Percentiles rank a stretch among this genome's conserved stretches.
Evolutionary conservation across 176 grass and related monocot species (phyloP).

Genomic region (Tillandsia fasciculata): DNA sequence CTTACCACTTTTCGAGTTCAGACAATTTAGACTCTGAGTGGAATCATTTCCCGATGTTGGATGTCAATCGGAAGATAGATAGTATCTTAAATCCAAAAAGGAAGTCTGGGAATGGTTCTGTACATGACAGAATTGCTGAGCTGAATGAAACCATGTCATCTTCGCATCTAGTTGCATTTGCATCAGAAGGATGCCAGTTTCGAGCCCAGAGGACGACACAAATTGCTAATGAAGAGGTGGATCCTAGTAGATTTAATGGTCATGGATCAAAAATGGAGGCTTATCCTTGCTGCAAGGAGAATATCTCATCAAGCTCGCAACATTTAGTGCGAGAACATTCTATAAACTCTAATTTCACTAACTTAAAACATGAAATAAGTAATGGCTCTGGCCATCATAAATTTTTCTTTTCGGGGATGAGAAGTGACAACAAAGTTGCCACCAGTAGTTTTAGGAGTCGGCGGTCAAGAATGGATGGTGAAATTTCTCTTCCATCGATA

Average conservation of each 20-base stretch:
- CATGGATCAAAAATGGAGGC: conserved; percentile 22
- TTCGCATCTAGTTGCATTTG: conserved; percentile 24
- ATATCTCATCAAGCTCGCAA: conserved; percentile 30
- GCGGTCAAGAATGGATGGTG: conserved; percentile 13
- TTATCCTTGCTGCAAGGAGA: conserved; percentile 32
- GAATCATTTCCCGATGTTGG: conserved; percentile 45
- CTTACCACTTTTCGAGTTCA: conserved; percentile 26
- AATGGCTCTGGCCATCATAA: neutral
- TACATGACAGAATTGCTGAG: conserved; percentile 32
- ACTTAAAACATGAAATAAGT: conserved; percentile 15
- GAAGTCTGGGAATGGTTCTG: neutral
- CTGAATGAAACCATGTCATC: conserved; percentile 29
- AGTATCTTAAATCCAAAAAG: conserved; percentile 36
- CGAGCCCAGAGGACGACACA: conserved; percentile 11
- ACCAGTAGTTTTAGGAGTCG: conserved; percentile 6
- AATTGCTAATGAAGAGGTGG: conserved; percentile 11
- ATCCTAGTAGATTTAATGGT: conserved; percentile 21
- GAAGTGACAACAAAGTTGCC: conserved; percentile 11
- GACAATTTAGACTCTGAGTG: conserved; percentile 28
- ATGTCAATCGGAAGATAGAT: conserved; percentile 43
- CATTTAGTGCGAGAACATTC: conserved; percentile 16
- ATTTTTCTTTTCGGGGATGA: conserved; percentile 7
- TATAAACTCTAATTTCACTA: conserved; percentile 22
- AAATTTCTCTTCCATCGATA: conserved; percentile 4
- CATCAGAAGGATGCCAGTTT: conserved; percentile 23